Evolutionary conservation across 2,329 filamentous ascomycete genomes (phyloP), one percentile per base, ranked within the genome.

Genomic region (Orbilia javanica): DNA sequence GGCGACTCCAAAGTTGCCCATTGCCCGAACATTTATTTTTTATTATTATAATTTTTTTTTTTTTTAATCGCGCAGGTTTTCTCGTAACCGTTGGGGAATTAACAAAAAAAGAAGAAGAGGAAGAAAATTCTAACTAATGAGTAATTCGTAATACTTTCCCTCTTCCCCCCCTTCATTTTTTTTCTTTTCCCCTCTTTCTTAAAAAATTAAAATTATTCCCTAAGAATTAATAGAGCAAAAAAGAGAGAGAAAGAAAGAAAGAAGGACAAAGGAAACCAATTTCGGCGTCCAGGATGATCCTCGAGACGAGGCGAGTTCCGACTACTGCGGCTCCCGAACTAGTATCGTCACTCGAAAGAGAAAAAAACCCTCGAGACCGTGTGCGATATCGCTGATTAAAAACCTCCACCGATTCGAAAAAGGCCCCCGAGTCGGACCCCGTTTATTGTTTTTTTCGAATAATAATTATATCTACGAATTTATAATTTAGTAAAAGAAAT

Each of bases 281-380:
- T 71, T 63, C 67, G 67, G 66, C 66, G 66, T 62, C 42, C 42
- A 52, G 44, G 36, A 34, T 36, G 42, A 39, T 25, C 66, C 73
- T 60, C 65, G 68, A 71, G 66, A 72, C 67, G 66, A 60, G 60
- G 63, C 42, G 55, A 64, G 46, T 44, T 62, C 29, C 39, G 18
- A 27, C 36, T 48, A 18, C 39, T 70, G 27, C 53, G 52, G 72
- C 74, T 74, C 31, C 44, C n/a, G 27, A 67, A 57, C 20, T 46
- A 25, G 18, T 27, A 57, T 60, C 29, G 34, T 13, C 39, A 11
- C 10, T 10, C n/a, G 25, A 31, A 20, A 11, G 50, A 3, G n/a
- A 53, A 53, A 53, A 57, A 57, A 25, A 63, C 8, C 57, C 67
- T 71, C 67, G 67, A 63, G 53, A 71, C 67, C 10, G 46, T 11